Percentiles rank a stretch among this genome's conserved stretches.
Conservation (phyloP, 2,329 filamentous ascomycete genomes). For the Orbilia blumenaviensis region DNA sequence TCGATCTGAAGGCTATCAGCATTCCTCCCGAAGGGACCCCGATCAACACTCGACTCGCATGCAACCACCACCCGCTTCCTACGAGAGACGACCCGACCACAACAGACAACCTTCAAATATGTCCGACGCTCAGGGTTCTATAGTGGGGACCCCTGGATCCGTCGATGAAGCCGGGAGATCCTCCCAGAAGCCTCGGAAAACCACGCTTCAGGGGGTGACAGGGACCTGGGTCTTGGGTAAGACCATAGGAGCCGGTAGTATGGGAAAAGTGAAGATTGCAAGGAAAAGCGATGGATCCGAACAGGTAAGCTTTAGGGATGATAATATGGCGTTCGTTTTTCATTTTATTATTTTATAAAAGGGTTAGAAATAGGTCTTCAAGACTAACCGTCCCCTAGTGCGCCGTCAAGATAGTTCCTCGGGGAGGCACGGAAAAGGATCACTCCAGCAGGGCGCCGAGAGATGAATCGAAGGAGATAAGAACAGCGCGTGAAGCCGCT, state of each 20-base stretch:
- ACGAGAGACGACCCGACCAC: constrained; percentile 49
- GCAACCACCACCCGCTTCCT: constrained; percentile 46
- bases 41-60: constrained; percentile 40
- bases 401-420: constrained; percentile 46
- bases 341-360: constrained; percentile 96
- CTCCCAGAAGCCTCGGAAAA: constrained; percentile 68
- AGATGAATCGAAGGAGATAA: constrained; percentile 90
- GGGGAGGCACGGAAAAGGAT: constrained; percentile 47
- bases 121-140: constrained; percentile 64
- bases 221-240: constrained; percentile 90
- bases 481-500: constrained; percentile 97
- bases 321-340: constrained; percentile 76
- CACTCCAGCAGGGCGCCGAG: constrained; percentile 46
- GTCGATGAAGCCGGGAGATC: constrained; percentile 55
- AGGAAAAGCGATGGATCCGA: constrained; percentile 59
- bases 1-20: constrained; percentile 42
- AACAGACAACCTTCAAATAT: constrained; percentile 52
- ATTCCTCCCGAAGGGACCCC: constrained; percentile 40
- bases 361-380: neutral
- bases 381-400: constrained; percentile 69
- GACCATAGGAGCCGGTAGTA: constrained; percentile 94
- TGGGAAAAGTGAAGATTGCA: constrained; percentile 98
- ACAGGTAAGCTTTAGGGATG: constrained; percentile 74
- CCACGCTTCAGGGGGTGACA: constrained; percentile 78
- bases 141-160: constrained; percentile 59